A percentile compares a stretch with the other conserved stretches of the same genome.
phyloP scores from a whole-genome alignment of 2,329 filamentous ascomycete genomes.

The Alternaria triticimaculans region DNA sequence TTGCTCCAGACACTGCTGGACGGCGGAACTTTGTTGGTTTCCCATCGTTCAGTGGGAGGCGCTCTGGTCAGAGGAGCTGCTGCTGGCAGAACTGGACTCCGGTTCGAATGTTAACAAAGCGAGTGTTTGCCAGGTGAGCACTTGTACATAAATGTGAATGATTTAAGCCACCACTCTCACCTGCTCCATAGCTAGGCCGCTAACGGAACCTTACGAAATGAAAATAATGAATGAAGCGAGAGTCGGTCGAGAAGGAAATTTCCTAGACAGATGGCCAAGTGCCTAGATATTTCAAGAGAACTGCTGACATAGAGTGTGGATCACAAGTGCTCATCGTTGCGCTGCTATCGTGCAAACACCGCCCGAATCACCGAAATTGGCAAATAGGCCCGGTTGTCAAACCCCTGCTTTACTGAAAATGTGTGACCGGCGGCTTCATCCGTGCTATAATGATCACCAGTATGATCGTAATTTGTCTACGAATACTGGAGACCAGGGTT shows the following conservation, averaged over 20 bases:
- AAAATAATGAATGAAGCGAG: neutral
- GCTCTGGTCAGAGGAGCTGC: neutral
- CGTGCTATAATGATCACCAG: neutral
- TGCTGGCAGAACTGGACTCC: neutral
- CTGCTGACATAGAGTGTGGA: neutral
- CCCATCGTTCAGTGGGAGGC: conserved; percentile 32
- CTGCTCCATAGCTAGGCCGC: neutral
- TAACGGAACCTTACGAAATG: neutral
- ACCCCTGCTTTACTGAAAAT: neutral
- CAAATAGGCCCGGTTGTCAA: neutral
- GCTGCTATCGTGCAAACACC: neutral
- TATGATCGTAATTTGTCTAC: conserved; percentile 1
- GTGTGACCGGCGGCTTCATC: neutral
- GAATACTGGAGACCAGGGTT: neutral
- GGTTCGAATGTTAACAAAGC: neutral
- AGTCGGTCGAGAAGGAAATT: neutral
- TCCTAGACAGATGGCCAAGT: neutral
- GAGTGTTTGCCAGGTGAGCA: neutral
- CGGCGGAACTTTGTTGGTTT: conserved; percentile 34
- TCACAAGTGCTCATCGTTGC: neutral
- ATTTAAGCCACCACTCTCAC: neutral
- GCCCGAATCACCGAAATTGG: neutral
- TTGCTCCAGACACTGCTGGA: conserved; percentile 38
- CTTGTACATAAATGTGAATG: neutral
- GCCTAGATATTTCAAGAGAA: neutral